phyloP scores from a whole-genome alignment of 345 rosid species.

The Pistacia integerrima region DNA sequence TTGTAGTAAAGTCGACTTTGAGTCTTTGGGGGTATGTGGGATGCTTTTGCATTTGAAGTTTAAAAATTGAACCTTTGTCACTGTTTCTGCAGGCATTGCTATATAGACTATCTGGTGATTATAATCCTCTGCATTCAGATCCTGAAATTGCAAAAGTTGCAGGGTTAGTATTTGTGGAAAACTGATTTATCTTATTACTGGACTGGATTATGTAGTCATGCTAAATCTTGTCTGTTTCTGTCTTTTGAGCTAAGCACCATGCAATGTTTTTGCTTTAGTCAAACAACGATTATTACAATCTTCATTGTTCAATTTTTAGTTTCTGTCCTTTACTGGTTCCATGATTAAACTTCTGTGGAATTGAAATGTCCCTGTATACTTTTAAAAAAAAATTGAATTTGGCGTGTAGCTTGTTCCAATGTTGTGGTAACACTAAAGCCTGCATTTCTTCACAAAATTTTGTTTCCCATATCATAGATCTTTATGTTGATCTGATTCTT shows the following conservation, averaged over 20 bases:
- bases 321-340: neutral
- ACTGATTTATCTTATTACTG: neutral
- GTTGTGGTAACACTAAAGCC: neutral
- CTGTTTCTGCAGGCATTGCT: slow-evolving; percentile 73
- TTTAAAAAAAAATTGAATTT: neutral
- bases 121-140: slow-evolving; percentile 94
- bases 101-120: slow-evolving; percentile 93
- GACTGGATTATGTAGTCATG: neutral
- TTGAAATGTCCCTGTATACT: neutral
- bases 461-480: neutral
- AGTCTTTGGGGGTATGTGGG: neutral
- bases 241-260: neutral
- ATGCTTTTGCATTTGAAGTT: slow-evolving; percentile 15
- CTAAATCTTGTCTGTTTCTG: neutral
- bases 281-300: neutral
- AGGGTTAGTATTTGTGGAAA: slow-evolving; percentile 54
- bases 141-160: slow-evolving; percentile 72
- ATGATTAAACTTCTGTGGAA: neutral
- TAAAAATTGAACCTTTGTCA: slow-evolving; percentile 20
- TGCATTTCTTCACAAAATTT: neutral
- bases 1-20: neutral
- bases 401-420: neutral
- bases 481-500: slow-evolving; percentile 24
- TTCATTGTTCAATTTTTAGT: neutral
- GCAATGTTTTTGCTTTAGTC: neutral